Percentiles rank a stretch among this genome's conserved stretches.
These are phyloP conservation scores for Castanea sativa DNA, from an alignment of 306 rosid genomes.

Conservation along the genomic window DNA sequence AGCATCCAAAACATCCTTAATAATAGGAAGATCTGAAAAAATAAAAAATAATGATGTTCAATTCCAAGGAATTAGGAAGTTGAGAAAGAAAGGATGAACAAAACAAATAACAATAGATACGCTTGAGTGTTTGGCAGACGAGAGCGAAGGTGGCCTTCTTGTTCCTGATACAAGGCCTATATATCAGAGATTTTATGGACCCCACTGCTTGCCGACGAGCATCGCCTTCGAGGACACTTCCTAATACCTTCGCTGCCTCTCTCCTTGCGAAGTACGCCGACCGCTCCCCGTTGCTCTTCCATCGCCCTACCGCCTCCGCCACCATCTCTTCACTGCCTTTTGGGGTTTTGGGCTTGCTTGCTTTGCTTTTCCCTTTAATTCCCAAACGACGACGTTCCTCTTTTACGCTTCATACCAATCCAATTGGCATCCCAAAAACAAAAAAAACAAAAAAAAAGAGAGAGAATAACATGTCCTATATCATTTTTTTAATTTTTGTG, in stretches of 20 bases:
- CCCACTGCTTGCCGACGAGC: constrained; percentile 78
- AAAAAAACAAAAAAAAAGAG: no score
- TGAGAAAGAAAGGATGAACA: no score
- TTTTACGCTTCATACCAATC: no score
- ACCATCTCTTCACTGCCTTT: no score
- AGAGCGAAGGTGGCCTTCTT: constrained; percentile 88
- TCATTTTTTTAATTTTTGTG: no score
- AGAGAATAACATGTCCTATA: no score
- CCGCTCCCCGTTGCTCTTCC: constrained; percentile 55
- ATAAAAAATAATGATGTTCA: not conserved
- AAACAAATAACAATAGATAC: constrained; percentile 24
- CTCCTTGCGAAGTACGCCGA: constrained; percentile 77
- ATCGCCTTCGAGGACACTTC: constrained; percentile 70
- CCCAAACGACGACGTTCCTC: no score
- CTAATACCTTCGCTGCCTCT: constrained; percentile 82
- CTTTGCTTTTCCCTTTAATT: no score
- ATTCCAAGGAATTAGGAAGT: no score
- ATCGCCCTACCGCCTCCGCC: not conserved
- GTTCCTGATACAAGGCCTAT: constrained; percentile 73
- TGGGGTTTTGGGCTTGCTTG: no score
- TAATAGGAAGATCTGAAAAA: constrained; percentile 69
- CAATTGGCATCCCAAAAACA: no score
- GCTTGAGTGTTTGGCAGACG: constrained; percentile 80
- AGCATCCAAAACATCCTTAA: constrained; percentile 61
- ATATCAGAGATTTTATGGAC: constrained; percentile 84